These are phyloP conservation scores for Poteriospumella lacustris DNA, from an alignment of 108 stramenopile genomes.

Conservation along the genomic window DNA sequence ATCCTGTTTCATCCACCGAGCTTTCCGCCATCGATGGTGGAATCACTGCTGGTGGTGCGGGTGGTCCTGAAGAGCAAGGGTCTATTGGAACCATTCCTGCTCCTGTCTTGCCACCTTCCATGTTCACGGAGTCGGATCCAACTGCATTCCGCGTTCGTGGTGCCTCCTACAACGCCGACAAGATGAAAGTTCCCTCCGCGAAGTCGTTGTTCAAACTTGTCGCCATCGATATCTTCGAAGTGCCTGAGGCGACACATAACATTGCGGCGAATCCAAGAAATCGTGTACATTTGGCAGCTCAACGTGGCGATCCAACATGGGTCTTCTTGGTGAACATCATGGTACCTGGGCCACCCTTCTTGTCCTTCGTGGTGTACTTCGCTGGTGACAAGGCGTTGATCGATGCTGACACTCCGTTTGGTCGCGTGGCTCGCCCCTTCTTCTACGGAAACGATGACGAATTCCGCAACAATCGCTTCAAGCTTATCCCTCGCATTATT, in stretches of 20 bases:
- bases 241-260: slow-evolving; percentile 62
- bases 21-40: no score
- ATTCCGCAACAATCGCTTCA: slow-evolving; percentile 12
- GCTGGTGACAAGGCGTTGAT: slow-evolving; percentile 20
- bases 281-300: slow-evolving; percentile 74
- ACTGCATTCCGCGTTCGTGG: slow-evolving; percentile 79
- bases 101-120: slow-evolving; percentile 21
- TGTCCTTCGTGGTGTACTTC: slow-evolving; percentile 45
- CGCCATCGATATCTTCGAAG: slow-evolving; percentile 71
- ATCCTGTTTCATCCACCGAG: no score
- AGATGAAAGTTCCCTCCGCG: slow-evolving; percentile 71
- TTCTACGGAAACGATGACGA: slow-evolving; percentile 44
- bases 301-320: slow-evolving; percentile 32
- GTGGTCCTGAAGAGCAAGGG: no score
- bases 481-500: neutral
- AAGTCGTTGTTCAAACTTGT: slow-evolving; percentile 69
- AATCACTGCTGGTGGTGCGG: no score
- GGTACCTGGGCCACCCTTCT: slow-evolving; percentile 48
- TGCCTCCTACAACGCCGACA: slow-evolving; percentile 63
- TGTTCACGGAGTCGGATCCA: slow-evolving; percentile 77
- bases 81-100: no score
- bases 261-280: slow-evolving; percentile 72
- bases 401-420: slow-evolving; percentile 42
- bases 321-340: slow-evolving; percentile 51
- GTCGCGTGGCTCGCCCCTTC: slow-evolving; percentile 38